Evolutionary conservation across 805 yeast genomes (phyloP).

Genomic region (Tetrapisispora fleetii): DNA sequence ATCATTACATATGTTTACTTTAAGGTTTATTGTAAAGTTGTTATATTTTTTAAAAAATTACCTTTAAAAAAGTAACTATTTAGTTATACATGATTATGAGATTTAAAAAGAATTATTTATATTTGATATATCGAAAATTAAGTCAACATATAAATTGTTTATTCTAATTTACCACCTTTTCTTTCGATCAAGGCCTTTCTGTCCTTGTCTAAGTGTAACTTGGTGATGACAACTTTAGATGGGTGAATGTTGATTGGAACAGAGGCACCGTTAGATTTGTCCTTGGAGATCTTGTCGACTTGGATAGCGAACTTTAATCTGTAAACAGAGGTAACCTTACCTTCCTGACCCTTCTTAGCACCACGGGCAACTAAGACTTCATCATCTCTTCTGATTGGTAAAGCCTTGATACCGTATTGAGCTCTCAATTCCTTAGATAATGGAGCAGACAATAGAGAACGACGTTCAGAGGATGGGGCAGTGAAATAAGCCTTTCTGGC

Average conservation of each 20-base stretch:
- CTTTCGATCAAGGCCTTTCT: conserved; percentile 95
- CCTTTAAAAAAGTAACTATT: conserved; percentile 3
- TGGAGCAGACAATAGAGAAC: conserved; percentile 94
- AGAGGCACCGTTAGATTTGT: conserved; percentile 96
- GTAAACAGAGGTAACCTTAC: conserved; percentile 95
- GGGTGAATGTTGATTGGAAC: conserved; percentile 97
- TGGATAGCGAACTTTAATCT: conserved; percentile 96
- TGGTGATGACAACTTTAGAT: conserved; percentile 97
- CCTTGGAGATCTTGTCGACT: conserved; percentile 94
- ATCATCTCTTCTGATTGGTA: conserved; percentile 97
- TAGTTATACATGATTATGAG: conserved; percentile 5
- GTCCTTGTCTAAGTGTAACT: conserved; percentile 96
- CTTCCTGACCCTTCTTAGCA: conserved; percentile 98
- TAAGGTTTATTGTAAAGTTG: conserved; percentile 1
- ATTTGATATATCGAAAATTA: conserved; percentile 1
- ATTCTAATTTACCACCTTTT: conserved; percentile 96
- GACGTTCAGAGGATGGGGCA: conserved; percentile 94
- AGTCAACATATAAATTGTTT: conserved; percentile 27
- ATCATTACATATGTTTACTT: too few species aligned
- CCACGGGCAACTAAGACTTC: conserved; percentile 95
- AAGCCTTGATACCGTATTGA: conserved; percentile 89
- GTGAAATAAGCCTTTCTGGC: conserved; percentile 99
- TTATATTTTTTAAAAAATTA: conserved; percentile 2
- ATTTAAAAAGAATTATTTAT: conserved; percentile 3
- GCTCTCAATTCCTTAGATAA: conserved; percentile 97